Base-by-base conservation (phyloP, 495 filamentous ascomycete species). In the Podospora australis region DNA sequence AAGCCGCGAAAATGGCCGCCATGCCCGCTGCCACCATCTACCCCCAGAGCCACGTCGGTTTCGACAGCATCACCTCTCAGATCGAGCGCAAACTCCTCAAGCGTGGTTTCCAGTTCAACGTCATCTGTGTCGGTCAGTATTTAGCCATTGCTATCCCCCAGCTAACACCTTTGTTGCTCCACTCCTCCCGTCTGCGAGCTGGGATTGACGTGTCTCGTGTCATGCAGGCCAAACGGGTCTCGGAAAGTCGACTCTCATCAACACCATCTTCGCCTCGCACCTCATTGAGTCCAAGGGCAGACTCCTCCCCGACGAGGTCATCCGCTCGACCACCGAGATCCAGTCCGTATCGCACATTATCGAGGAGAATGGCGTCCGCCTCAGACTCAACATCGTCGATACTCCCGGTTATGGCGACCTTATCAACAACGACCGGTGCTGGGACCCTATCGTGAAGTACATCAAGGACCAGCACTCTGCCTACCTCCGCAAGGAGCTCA, bases 381-480 rank as follows among this genome's bases (percentile, higher is more conserved):
- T 98, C 56, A 86, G 94, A 54, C 74, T 98, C 63, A 98, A 90
- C 62, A 95, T 98, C 39, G 90, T 98, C 55, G 92, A 98, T 66
- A 98, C 92, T 32, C 92, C 92, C 42, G 92, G 92, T 46, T 98
- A 97, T 61, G 92, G 92, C 62, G 92, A 98, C 68, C 88, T 96
- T 60, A 92, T 98, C 67, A 97, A 98, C 82, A 98, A 98, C 72
- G 94, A 97, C 64, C 89, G 95, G 66, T 98, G 92, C 59, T 98
- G 92, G 92, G 84, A 94, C 59, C 91, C 94, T 42, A 99, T 99
- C 65, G 90, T 99, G 74, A 97, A 97, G 75, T 99, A 99, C 73
- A 99, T 99, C 79, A 99, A 99, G 78, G 94, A 99, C 71, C 92
- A 99, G 75, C 94, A 99, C 77, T 94, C 88, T n/a, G 90, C 94